Base-by-base conservation (phyloP, 495 filamentous ascomycete genomes). In the Lasiosphaeria hispida region DNA sequence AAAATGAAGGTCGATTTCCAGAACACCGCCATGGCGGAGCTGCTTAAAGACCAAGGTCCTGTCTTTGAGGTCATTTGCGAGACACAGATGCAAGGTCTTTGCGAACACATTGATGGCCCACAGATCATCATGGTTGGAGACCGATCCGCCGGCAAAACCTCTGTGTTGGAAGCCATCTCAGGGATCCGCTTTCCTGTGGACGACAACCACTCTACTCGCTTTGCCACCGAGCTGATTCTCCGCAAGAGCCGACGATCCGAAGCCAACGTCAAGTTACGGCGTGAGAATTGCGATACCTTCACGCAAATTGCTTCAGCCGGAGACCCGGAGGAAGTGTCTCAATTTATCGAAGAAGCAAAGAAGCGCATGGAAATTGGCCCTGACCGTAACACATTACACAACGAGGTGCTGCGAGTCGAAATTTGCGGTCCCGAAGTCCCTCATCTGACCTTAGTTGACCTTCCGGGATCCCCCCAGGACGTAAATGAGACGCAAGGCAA, bases 161-260 rank as follows among this genome's bases (percentile, higher is more conserved):
- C 86, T 2, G 85, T 89, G 3, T 76, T 89, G 0, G 85, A 88
- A 57, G 86, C 84, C 10, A 82, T 90, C 30, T 84, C 84, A 4
- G 80, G 83, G 19, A 75, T 89, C 6, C 71, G 77, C 1, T 88
- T 90, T 58, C 82, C 83, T 0, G 66, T 66, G 6, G 77, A 77
- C 43, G 73, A 72, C 42, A 79, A 69, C 44, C 62, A 84, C 0
- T 80, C 79, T 60, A 85, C 82, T 1, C 64, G 79, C 45, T 86
- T 84, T 53, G 71, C 81, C 10, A 85, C 75, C 4, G 79, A 86
- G 62, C 55, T 86, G 4, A 66, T 84, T 18, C 77, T 86, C 13
- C 79, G 81, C 6, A 68, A 74, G 23, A 65, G 61, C 48, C 11
- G 62, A 10, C 15, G 66, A 0, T 63, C 55, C 0, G 62, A 61